Percentiles rank a stretch among this genome's conserved stretches.
Evolutionary conservation across 805 yeast genomes (phyloP).

Genomic region (Sporopachydermia lactativora): DNA sequence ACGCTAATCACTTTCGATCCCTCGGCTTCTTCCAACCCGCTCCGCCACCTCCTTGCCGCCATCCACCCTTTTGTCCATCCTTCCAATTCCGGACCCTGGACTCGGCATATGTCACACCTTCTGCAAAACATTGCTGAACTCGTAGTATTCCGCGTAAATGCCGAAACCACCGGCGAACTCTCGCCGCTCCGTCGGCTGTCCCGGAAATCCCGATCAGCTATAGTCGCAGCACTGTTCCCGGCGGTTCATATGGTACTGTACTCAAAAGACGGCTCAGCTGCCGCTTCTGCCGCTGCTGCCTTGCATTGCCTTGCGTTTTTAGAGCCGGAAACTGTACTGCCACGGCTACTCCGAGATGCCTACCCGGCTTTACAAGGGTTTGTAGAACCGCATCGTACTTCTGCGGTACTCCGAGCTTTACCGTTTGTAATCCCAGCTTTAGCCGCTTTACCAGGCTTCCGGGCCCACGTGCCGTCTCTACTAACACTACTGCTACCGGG

Average conservation of each 20-base stretch:
- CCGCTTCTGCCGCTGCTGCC: slow-evolving; percentile 43
- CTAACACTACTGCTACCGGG: slow-evolving; percentile 61
- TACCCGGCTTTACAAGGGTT: slow-evolving; percentile 34
- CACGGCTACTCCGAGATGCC: slow-evolving; percentile 35
- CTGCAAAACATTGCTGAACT: slow-evolving; percentile 37
- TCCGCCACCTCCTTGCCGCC: slow-evolving; percentile 55
- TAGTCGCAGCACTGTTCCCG: slow-evolving; percentile 41
- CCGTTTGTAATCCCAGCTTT: slow-evolving; percentile 54
- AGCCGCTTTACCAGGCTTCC: slow-evolving; percentile 43
- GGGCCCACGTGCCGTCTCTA: slow-evolving; percentile 70
- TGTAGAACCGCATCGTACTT: slow-evolving; percentile 58
- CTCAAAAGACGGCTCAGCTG: slow-evolving; percentile 44
- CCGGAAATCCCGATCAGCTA: slow-evolving; percentile 22
- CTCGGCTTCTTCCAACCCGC: too few relatives aligned
- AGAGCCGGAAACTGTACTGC: slow-evolving; percentile 30
- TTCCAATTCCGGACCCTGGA: slow-evolving; percentile 87
- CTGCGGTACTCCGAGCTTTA: slow-evolving; percentile 55
- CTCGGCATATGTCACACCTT: slow-evolving; percentile 50
- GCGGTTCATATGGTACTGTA: slow-evolving; percentile 60
- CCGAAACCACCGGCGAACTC: slow-evolving; percentile 18
- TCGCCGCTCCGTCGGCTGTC: slow-evolving; percentile 16
- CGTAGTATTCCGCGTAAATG: slow-evolving; percentile 21
- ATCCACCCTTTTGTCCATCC: slow-evolving; percentile 82
- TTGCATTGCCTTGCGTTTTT: slow-evolving; percentile 53
- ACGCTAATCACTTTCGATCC: too few relatives aligned